These are phyloP conservation scores for Chrysanthemum lavandulifolium DNA, from an alignment of 129 eudicot species.

Conservation along the genomic window DNA sequence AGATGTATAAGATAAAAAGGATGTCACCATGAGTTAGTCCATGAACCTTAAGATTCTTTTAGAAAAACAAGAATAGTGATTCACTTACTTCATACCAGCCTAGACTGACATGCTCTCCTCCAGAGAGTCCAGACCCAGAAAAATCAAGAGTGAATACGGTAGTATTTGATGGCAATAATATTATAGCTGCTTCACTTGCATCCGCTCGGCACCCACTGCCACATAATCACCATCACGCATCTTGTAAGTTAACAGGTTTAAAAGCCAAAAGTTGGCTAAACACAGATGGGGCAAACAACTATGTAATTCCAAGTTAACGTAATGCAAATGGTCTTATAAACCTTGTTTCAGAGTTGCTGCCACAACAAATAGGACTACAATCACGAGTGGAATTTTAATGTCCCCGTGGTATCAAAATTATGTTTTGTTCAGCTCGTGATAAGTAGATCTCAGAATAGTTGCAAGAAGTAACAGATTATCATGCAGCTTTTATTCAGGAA, in stretches of 20 bases:
- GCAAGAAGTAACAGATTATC: neutral
- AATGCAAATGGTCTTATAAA: neutral
- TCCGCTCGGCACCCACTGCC: constrained; percentile 95
- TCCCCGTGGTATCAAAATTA: too few relatives aligned
- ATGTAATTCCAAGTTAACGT: neutral
- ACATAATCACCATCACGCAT: constrained; percentile 25
- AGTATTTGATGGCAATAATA: constrained; percentile 82
- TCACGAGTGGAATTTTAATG: too few relatives aligned
- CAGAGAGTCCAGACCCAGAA: constrained; percentile 96
- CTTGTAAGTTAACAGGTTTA: constrained; percentile 18
- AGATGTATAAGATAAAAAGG: neutral
- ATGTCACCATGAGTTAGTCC: neutral
- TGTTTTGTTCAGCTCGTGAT: neutral
- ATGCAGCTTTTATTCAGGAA: neutral
- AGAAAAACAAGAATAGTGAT: neutral
- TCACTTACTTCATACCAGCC: constrained; percentile 94
- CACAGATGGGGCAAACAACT: neutral
- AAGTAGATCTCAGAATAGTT: neutral
- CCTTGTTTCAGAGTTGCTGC: neutral
- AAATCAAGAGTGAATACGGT: constrained; percentile 95
- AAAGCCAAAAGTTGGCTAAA: too few relatives aligned
- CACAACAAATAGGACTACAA: too few relatives aligned
- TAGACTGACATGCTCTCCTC: constrained; percentile 92
- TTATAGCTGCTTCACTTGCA: constrained; percentile 98
- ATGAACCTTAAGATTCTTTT: neutral